Evolutionary conservation across 1,284 basidiomycete genomes (phyloP).

Genomic region (Trichosporon inkin): DNA sequence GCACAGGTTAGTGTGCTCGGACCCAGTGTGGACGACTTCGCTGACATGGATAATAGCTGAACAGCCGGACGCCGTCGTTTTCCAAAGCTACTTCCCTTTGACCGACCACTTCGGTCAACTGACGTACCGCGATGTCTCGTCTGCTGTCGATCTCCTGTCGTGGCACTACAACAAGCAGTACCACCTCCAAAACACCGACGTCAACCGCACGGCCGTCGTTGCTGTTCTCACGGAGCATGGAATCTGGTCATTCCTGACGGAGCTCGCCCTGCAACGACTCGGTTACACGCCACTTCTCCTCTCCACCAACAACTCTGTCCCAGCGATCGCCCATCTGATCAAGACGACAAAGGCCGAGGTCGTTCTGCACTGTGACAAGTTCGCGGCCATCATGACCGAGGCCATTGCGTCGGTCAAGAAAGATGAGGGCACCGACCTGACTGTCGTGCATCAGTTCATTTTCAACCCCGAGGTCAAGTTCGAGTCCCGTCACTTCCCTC

Average conservation of each 20-base stretch:
- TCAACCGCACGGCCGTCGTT: constrained; percentile 28
- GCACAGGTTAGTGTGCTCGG: neutral
- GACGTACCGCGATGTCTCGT: neutral
- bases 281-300: constrained; percentile 53
- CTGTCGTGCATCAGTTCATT: neutral
- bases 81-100: neutral
- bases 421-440: neutral
- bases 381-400: neutral
- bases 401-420: neutral
- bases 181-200: neutral
- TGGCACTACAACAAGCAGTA: constrained; percentile 6
- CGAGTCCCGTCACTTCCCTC: constrained; percentile 34
- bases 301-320: constrained; percentile 58
- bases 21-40: neutral
- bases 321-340: constrained; percentile 58
- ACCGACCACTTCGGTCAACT: neutral
- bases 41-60: neutral
- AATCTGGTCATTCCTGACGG: constrained; percentile 51
- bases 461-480: neutral
- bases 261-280: constrained; percentile 54
- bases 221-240: constrained; percentile 52
- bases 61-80: neutral
- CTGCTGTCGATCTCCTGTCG: neutral
- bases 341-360: constrained; percentile 49
- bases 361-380: neutral